A percentile compares a stretch with the other conserved stretches of the same genome.
Evolutionary conservation across 116 monocot genomes (phyloP).

Genomic region (Papilionanthe hybrid): DNA sequence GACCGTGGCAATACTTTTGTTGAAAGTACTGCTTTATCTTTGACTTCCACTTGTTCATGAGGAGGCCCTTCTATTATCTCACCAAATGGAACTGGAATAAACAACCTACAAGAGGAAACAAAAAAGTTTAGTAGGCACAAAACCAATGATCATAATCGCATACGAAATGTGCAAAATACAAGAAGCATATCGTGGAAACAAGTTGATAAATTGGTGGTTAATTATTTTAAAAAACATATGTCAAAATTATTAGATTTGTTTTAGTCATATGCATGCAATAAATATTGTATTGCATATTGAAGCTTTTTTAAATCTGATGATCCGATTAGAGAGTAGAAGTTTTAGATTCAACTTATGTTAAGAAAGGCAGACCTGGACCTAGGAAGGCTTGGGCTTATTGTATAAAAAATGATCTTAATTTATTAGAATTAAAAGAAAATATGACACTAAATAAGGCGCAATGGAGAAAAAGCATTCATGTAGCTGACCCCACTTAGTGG

Average conservation of each 20-base stretch:
- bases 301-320: too few species aligned
- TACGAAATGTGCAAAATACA: neutral
- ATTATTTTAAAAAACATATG: neutral
- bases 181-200: neutral
- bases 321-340: too few species aligned
- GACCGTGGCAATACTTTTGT: neutral
- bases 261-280: too few species aligned
- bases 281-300: too few species aligned
- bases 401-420: too few species aligned
- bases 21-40: conserved; percentile 17
- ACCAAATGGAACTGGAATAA: conserved; percentile 31
- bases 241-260: neutral
- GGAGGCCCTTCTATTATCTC: conserved; percentile 22
- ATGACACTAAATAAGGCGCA: too few species aligned
- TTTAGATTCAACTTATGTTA: too few species aligned
- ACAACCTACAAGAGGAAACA: conserved; percentile 31
- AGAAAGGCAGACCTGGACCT: too few species aligned
- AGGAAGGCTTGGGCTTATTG: too few species aligned
- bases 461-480: too few species aligned
- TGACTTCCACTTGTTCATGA: conserved; percentile 6
- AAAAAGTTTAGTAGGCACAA: neutral
- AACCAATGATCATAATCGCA: neutral
- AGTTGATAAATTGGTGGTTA: neutral
- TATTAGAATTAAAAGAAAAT: too few species aligned
- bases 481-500: too few species aligned